phyloP scores from a whole-genome alignment of 192 early-diverging fungal species.

The Chytriomyces hyalinus region DNA sequence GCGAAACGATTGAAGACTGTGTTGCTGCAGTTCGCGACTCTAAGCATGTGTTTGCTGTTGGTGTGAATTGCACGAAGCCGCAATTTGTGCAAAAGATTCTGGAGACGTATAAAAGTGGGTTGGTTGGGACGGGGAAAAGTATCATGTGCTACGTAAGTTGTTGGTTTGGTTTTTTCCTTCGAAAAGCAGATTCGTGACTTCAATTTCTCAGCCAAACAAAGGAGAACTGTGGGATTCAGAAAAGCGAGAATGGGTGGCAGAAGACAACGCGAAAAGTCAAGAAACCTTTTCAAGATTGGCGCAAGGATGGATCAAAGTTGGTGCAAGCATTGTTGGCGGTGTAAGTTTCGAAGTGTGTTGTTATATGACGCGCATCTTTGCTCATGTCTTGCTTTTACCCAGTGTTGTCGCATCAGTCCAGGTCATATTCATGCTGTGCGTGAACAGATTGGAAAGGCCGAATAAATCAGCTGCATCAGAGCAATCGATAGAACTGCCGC shows the following conservation, averaged over 20 bases:
- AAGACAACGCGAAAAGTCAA: neutral
- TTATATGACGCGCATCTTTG: neutral
- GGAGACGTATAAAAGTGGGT: neutral
- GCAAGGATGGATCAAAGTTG: constrained; percentile 26
- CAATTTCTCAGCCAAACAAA: constrained; percentile 30
- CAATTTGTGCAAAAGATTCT: constrained; percentile 35
- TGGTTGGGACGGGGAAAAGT: constrained; percentile 11
- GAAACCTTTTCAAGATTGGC: constrained; percentile 17
- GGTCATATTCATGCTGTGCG: constrained; percentile 1
- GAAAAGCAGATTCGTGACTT: neutral
- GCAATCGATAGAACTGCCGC: too few relatives aligned
- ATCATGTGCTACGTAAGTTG: constrained; percentile 22
- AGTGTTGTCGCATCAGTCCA: constrained; percentile 33
- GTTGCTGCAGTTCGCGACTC: constrained; percentile 37
- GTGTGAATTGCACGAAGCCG: constrained; percentile 71
- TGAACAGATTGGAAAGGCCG: neutral
- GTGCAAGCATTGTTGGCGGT: constrained; percentile 29
- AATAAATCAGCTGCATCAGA: neutral
- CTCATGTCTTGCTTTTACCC: neutral
- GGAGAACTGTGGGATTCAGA: constrained; percentile 35
- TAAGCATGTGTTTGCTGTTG: constrained; percentile 53
- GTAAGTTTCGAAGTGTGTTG: neutral
- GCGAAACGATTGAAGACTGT: constrained; percentile 55
- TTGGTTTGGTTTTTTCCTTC: neutral
- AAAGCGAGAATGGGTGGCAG: constrained; percentile 21